These are phyloP conservation scores for Globisporangium splendens DNA, from an alignment of 352 stramenopile genomes.

Conservation along the genomic window DNA sequence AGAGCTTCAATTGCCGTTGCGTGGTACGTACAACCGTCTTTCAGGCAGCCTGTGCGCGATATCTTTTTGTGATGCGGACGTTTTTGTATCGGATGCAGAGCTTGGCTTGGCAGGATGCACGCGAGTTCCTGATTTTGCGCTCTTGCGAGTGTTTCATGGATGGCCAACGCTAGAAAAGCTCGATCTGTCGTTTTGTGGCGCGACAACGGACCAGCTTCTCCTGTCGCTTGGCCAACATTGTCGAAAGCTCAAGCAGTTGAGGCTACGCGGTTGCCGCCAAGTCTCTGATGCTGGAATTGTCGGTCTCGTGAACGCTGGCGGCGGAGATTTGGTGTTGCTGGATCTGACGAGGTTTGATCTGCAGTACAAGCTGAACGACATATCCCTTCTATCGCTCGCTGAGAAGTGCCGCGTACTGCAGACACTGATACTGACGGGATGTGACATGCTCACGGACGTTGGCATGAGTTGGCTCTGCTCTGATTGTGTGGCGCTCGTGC, in stretches of 20 bases:
- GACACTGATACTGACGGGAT: constrained; percentile 70
- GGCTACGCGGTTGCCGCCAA: constrained; percentile 81
- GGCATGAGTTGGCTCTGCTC: constrained; percentile 89
- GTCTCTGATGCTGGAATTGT: constrained; percentile 86
- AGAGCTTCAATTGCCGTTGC: constrained; percentile 45
- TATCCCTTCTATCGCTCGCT: constrained; percentile 80
- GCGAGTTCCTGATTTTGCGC: constrained; percentile 67
- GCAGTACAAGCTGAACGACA: constrained; percentile 90
- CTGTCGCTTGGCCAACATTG: constrained; percentile 66
- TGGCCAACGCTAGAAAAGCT: constrained; percentile 67
- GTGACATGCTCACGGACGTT: constrained; percentile 89
- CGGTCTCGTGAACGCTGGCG: constrained; percentile 61
- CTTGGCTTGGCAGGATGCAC: constrained; percentile 72
- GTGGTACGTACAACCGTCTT: constrained; percentile 24
- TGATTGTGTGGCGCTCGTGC: constrained; percentile 74
- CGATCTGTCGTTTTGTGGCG: constrained; percentile 76
- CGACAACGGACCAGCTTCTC: constrained; percentile 80
- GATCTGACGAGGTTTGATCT: constrained; percentile 87
- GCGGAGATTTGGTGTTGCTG: constrained; percentile 57
- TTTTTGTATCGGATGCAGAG: constrained; percentile 19
- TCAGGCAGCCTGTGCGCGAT: too few relatives aligned
- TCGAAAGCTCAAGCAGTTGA: constrained; percentile 51
- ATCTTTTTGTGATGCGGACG: too few relatives aligned
- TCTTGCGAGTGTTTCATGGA: constrained; percentile 77
- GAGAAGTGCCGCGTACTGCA: constrained; percentile 55